Evolutionary conservation across 148 eudicot genomes (phyloP), one percentile per base, ranked within the genome.

Genomic region (Arbutus unedo): DNA sequence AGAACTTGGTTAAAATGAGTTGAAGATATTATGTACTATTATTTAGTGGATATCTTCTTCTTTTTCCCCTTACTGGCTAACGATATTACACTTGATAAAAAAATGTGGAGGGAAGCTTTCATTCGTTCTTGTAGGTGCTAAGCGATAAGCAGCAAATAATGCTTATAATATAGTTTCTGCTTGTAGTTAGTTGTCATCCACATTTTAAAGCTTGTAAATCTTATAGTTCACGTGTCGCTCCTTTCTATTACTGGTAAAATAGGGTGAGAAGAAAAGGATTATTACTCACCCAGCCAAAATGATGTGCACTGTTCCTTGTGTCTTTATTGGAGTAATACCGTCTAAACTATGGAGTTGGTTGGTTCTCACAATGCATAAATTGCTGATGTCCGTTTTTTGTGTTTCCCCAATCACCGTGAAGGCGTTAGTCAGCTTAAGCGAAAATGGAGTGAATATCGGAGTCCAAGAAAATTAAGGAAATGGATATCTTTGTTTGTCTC

Each of bases 341-440:
- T 73, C 43, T 62, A 6, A 8, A 19, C 70, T 57, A 3, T 64
- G 10, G 25, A 82, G 49, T 38, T 16, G 47, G 18, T 70, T 81
- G 59, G 71, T 50, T 50, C 14, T 72, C 59, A 60, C 51, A 38
- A 72, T 56, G 7, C 80, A 74, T 82, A n/a, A 57, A 62, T 78
- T 67, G 21, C 68, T 87, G 79, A 82, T 84, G 31, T 82, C 43
- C 66, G 70, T 16, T 23, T 77, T 77, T 85, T 78, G 23, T 62
- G 15, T 45, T 4, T 50, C 41, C 21, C 5, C 64, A 21, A 31
- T 67, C 13, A 41, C 77, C 48, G 49, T 88, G 72, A 88, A 95
- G 99, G 95, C 77, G 77, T 96, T 84, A 75, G 89, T 72, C 90
- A 91, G 84, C 85, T 96, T 47, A 94, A 90, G 89, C 97, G 93